Base-by-base conservation (phyloP, 371 early-diverging fungal species). In the Mortierella polycephala region DNA sequence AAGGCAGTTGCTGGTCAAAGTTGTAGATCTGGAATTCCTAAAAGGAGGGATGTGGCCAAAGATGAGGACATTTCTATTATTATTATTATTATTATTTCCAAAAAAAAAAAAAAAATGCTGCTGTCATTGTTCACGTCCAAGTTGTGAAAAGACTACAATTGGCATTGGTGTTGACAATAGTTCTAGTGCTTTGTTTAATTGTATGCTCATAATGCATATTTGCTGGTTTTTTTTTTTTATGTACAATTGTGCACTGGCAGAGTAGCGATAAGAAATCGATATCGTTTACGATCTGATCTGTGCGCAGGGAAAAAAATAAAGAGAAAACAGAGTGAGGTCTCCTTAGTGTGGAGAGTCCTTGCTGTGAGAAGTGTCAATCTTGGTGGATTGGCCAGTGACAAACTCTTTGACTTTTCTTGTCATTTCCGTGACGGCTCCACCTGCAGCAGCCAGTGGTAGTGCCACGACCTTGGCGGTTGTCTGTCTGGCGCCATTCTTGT, bases 41-140 rank as follows among this genome's bases (percentile, higher is more conserved):
- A 54, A 68, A 77, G 79, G 69, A 77, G 53, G 79, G 72, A 66
- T 69, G 66, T 68, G 73, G 79, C 73, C 59, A 72, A 68, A 64
- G 73, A 77, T 77, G 79, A 56, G 79, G 79, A 77, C 68, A 74
- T 57, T 44, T 21, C 58, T 47, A 10, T 46, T 23, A 39, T 49
- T 72, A 23, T 52, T 66, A 21, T 39, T 60, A 45, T 70, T 57
- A 61, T 37, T 37, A 62, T 59, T 44, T 40, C 41, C 46, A 60
- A 57, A 56, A 46, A 55, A 9, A 42, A 12, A 41, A 64, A 21
- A 49, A 0, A 2, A 12, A 20, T 44, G n/a, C 8, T 44, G 16
- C 18, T n/a, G 16, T 16, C 42, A 16, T 13, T 39, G 10, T 7
- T 37, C n/a, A 11, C 41, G 39, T 57, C 39, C 6, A 13, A 13